phyloP scores from a whole-genome alignment of 805 yeast species.

The Ogataea methanolica region DNA sequence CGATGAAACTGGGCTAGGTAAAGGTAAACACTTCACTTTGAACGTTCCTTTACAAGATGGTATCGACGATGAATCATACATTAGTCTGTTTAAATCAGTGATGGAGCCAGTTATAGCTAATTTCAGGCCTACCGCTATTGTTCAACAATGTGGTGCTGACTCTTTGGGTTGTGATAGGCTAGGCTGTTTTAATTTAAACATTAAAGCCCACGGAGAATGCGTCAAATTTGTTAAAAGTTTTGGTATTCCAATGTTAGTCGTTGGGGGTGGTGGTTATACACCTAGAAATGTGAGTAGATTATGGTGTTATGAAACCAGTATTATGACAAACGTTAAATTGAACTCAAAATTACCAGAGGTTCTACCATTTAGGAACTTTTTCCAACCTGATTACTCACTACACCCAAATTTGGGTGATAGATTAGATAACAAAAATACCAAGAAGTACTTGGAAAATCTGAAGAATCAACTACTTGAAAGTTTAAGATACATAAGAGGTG shows the following conservation, averaged over 20 bases:
- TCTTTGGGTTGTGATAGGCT: constrained; percentile 88
- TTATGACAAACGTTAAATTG: constrained; percentile 73
- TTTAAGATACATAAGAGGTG: constrained; percentile 75
- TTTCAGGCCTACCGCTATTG: constrained; percentile 91
- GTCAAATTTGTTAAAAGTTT: constrained; percentile 84
- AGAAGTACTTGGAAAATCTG: constrained; percentile 77
- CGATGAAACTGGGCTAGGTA: constrained; percentile 84
- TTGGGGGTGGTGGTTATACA: constrained; percentile 98
- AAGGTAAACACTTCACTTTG: constrained; percentile 81
- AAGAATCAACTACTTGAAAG: constrained; percentile 74
- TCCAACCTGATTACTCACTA: constrained; percentile 85
- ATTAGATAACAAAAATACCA: constrained; percentile 80
- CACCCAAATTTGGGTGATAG: constrained; percentile 81
- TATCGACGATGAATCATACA: constrained; percentile 86
- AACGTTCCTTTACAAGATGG: constrained; percentile 95
- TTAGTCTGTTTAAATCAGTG: constrained; percentile 70
- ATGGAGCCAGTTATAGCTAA: constrained; percentile 87
- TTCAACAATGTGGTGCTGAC: constrained; percentile 97
- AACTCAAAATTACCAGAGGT: constrained; percentile 70
- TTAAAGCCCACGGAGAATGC: constrained; percentile 93
- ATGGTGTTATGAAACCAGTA: constrained; percentile 95
- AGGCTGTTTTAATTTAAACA: constrained; percentile 90
- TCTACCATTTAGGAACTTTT: constrained; percentile 75
- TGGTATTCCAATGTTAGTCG: constrained; percentile 82
- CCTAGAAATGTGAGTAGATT: constrained; percentile 91